Base-by-base conservation (phyloP, 2,329 filamentous ascomycete genomes). In the Xenosphaeropsis pyriputrescens region DNA sequence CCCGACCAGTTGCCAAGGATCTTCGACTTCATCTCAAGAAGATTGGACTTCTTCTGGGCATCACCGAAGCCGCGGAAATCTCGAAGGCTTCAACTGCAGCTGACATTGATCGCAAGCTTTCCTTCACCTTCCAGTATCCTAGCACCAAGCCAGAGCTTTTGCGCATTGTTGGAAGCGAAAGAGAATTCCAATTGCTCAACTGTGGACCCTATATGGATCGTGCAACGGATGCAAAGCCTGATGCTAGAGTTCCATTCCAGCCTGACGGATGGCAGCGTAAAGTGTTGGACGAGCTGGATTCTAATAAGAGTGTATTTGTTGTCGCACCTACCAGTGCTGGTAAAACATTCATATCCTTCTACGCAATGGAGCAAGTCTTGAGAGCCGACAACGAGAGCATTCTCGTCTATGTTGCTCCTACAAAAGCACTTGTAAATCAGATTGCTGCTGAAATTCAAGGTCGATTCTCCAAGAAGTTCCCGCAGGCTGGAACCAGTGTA, bases 261-360 rank as follows among this genome's bases (percentile, higher is more conserved):
- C 82, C 83, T 1, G 82, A 89, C 59, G 71, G 68, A 3, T 89
- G 82, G 83, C 82, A 89, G 56, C 62, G 78, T 39, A 64, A 72
- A 29, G 81, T 88, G 0, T 63, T 89, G 1, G 79, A 89, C 44
- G 70, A 73, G 30, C 76, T 88, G 29, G 82, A 89, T 52, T 66
- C 65, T 0, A 64, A 80, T 38, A 70, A 75, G 45, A 85, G 79
- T 46, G 60, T 85, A 0, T 76, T 88, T 41, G 79, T 85, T 1
- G 75, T 88, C 7, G 82, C 82, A 0, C 82, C 82, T 0, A 89
- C 82, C 0, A 83, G 76, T 17, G 77, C 83, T 0, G 83, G 83
- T 44, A 89, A 88, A 55, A 89, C 82, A 0, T 89, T 88, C 54
- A 88, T 88, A 41, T 80, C 74, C 1, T 89, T 88, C 55, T 86